Evolutionary conservation across 306 rosid genomes (phyloP).

Genomic region (Calophaca sinica): DNA sequence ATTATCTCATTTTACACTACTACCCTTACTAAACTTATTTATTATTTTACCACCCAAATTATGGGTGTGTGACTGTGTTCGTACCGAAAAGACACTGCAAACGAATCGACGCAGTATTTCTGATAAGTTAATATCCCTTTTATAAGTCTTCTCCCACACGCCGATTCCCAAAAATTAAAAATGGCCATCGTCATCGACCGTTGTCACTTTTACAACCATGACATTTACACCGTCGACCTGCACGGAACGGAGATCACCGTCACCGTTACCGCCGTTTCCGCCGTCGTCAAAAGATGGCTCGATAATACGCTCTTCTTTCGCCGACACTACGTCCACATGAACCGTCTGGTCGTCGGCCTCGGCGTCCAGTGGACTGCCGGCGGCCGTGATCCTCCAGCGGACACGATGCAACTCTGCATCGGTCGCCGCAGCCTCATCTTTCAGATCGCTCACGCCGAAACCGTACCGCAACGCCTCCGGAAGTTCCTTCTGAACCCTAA

Average conservation of each 20-base stretch:
- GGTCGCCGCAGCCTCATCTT: constrained; percentile 53
- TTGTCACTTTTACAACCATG: not conserved
- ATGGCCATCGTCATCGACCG: not conserved
- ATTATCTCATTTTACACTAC: not conserved
- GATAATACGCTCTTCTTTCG: not conserved
- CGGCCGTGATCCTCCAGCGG: constrained; percentile 6
- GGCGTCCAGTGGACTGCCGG: constrained; percentile 60
- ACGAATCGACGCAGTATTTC: no score
- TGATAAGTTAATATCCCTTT: no score
- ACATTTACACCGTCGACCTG: not conserved
- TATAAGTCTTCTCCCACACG: not conserved
- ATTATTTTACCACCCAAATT: no score
- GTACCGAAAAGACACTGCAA: no score
- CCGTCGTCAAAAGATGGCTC: constrained; percentile 50
- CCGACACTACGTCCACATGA: not conserved
- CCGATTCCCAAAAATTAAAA: not conserved
- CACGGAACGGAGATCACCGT: not conserved
- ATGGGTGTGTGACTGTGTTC: no score
- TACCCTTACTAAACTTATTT: no score
- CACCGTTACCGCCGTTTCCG: constrained; percentile 55
- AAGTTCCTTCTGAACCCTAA: constrained; percentile 13
- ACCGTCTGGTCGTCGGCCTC: constrained; percentile 54
- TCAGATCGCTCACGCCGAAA: constrained; percentile 41
- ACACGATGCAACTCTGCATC: constrained; percentile 53
- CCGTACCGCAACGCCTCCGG: constrained; percentile 17